Base-by-base conservation (phyloP, 768 basidiomycete genomes). In the Boletellus ananas region DNA sequence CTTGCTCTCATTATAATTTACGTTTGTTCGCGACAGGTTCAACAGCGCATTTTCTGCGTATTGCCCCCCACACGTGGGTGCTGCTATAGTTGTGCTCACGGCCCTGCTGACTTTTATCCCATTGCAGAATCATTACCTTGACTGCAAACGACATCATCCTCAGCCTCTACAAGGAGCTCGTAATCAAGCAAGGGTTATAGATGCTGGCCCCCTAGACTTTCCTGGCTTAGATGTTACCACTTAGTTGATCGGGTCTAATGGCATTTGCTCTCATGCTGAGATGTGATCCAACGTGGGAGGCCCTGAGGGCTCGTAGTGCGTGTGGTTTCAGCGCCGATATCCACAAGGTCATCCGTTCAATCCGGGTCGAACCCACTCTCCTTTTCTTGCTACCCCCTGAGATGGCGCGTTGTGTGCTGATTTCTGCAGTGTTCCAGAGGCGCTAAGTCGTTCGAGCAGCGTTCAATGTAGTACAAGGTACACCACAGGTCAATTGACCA, bases 21-120 rank as follows among this genome's bases (percentile, higher is more conserved):
- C 31, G 10, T 43, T 4, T 16, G 1, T 31, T 51, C 3, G 39
- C 43, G 33, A 37, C 56, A 92, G 90, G 95, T 36, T 92, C 92
- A 3, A 90, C 90, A 0, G 94, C 95, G 3, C 95, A 97, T 68
- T 90, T 96, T 70, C 62, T 94, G 59, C 80, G 94, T 34, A 95
- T 95, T 62, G 89, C 88, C 14, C 94, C 93, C 29, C 91, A 94
- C 67, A 94, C 94, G 86, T 88, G 62, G 70, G 83, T 65, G 21
- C 60, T 6, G 29, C 9, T 17, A 13, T n/a, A n/a, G 6, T 2
- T 9, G n/a, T 20, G 14, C 25, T 27, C 6, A 25, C 40, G 34
- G 37, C 40, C 25, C 38, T 55, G 10, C 50, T 57, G 17, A 52
- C 35, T 16, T 11, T 14, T 48, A 6, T 35, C 31, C 36, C 17